Percentiles rank a stretch among this genome's conserved stretches.
These are phyloP conservation scores for Metschnikowia koreensis DNA, from an alignment of 805 yeast genomes.

Conservation along the genomic window DNA sequence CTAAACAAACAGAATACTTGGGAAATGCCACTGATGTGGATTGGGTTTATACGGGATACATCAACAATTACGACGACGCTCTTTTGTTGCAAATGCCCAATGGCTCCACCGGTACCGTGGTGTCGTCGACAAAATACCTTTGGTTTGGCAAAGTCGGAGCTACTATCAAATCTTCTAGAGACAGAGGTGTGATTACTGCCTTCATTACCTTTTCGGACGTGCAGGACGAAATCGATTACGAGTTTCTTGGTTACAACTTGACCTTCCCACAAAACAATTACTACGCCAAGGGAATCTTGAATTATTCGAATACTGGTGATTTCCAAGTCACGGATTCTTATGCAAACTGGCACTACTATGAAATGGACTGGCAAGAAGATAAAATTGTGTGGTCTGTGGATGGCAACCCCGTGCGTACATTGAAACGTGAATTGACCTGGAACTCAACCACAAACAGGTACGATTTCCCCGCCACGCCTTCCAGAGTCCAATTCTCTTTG, in stretches of 20 bases:
- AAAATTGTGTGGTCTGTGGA: constrained; percentile 68
- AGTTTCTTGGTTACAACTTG: constrained; percentile 76
- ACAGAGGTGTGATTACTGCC: constrained; percentile 80
- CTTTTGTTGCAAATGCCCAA: constrained; percentile 75
- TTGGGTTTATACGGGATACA: constrained; percentile 70
- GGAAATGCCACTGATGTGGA: constrained; percentile 69
- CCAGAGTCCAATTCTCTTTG: constrained; percentile 66
- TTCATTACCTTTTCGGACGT: constrained; percentile 78
- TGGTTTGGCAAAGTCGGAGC: constrained; percentile 87
- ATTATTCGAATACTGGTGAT: constrained; percentile 59
- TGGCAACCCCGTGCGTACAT: constrained; percentile 63
- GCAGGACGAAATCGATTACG: constrained; percentile 88
- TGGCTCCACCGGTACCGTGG: constrained; percentile 69
- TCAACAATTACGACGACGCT: constrained; percentile 49
- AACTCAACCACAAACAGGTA: constrained; percentile 59
- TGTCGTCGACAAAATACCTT: constrained; percentile 73
- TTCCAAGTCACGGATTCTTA: constrained; percentile 52
- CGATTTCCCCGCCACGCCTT: constrained; percentile 70
- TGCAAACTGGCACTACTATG: constrained; percentile 69
- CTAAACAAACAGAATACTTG: constrained; percentile 42
- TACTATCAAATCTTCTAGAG: constrained; percentile 68
- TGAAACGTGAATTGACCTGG: constrained; percentile 57
- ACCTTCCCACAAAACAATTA: constrained; percentile 70
- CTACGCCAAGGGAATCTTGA: constrained; percentile 71
- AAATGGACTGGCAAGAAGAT: constrained; percentile 81